These are phyloP conservation scores for Debaryomyces psychrophilus DNA, from an alignment of 1,139 yeast genomes.

Conservation along the genomic window DNA sequence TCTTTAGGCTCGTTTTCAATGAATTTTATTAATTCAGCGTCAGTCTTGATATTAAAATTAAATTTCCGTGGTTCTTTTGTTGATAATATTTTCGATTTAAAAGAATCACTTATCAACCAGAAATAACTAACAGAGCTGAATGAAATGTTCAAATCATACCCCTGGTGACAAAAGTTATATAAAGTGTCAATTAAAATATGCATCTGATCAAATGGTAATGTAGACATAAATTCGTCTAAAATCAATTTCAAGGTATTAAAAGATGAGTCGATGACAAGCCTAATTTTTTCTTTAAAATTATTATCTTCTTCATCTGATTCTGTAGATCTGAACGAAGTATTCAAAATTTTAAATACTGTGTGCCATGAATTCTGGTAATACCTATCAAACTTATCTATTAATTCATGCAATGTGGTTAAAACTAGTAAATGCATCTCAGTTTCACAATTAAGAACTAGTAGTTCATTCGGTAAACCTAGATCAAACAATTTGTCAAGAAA, in stretches of 20 bases:
- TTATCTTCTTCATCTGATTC: slow-evolving; percentile 26
- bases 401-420: slow-evolving; percentile 63
- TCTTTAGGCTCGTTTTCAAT: slow-evolving; percentile 24
- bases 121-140: slow-evolving; percentile 89
- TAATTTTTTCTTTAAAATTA: slow-evolving; percentile 44
- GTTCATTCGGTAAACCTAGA: slow-evolving; percentile 44
- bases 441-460: slow-evolving; percentile 53
- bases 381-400: slow-evolving; percentile 71
- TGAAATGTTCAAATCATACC: slow-evolving; percentile 76
- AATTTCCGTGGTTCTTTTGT: slow-evolving; percentile 9
- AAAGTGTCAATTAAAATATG: slow-evolving; percentile 70
- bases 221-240: slow-evolving; percentile 77
- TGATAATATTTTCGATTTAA: slow-evolving; percentile 40
- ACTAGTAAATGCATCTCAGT: slow-evolving; percentile 67
- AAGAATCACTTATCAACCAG: slow-evolving; percentile 85
- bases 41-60: slow-evolving; percentile 15
- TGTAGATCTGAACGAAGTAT: slow-evolving; percentile 61
- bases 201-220: slow-evolving; percentile 66
- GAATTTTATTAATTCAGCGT: slow-evolving; percentile 23
- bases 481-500: slow-evolving; percentile 37
- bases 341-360: slow-evolving; percentile 66
- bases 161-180: slow-evolving; percentile 70
- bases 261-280: slow-evolving; percentile 58
- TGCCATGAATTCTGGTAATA: slow-evolving; percentile 68
- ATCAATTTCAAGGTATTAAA: slow-evolving; percentile 82